Conservation (phyloP, 2,329 filamentous ascomycete species). For the Trichophyton benhamiae region DNA sequence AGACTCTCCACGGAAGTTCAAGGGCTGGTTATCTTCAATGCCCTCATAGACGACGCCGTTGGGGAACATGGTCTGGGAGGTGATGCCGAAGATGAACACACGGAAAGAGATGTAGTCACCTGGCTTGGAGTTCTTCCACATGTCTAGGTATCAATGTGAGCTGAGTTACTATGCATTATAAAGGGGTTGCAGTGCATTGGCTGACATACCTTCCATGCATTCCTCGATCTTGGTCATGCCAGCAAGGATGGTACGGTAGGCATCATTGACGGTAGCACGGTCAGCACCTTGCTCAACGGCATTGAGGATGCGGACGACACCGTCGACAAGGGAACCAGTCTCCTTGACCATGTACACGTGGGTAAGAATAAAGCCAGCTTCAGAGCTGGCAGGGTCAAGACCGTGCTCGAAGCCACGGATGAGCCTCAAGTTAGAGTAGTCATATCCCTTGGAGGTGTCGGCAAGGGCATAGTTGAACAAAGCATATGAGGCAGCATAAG, state of each 20-base stretch:
- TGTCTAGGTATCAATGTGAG: constrained; percentile 36
- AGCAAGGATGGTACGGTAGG: constrained; percentile 48
- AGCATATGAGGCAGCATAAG: constrained; percentile 55
- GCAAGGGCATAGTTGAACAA: constrained; percentile 52
- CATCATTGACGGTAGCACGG: constrained; percentile 51
- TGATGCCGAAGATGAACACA: constrained; percentile 95
- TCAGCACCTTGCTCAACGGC: constrained; percentile 38
- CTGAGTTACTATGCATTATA: background rate
- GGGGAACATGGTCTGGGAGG: constrained; percentile 86
- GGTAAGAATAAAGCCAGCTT: constrained; percentile 90
- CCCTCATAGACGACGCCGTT: constrained; percentile 83
- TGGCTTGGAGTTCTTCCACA: constrained; percentile 85
- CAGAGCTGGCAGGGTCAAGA: constrained; percentile 72
- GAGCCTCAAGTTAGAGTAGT: constrained; percentile 58
- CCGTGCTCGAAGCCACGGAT: constrained; percentile 87
- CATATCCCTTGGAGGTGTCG: constrained; percentile 42
- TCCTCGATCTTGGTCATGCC: constrained; percentile 59
- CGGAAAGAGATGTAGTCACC: constrained; percentile 78
- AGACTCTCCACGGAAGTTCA: constrained; percentile 80
- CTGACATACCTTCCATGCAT: constrained; percentile 59
- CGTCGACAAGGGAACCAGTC: constrained; percentile 63
- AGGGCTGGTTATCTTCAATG: constrained; percentile 55
- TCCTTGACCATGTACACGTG: constrained; percentile 93
- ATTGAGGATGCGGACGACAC: constrained; percentile 56
- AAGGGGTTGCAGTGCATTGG: background rate